Conservation (phyloP, 176 grass and related monocot genomes). For the Puccinellia tenuiflora region DNA sequence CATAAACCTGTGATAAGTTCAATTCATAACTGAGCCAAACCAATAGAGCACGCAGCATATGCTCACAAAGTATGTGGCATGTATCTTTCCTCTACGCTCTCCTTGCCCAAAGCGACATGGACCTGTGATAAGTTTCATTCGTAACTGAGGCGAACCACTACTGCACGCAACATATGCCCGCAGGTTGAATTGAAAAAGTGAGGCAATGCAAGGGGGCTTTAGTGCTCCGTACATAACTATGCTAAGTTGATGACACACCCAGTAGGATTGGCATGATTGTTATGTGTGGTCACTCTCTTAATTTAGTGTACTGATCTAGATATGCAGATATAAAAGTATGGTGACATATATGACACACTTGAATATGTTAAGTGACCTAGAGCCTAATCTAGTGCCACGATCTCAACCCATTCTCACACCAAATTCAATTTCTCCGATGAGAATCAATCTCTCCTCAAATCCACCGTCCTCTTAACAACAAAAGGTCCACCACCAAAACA, state of each 20-base stretch:
- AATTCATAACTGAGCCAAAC: too few species aligned
- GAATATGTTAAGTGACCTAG: neutral
- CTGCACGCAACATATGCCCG: neutral
- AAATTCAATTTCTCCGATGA: neutral
- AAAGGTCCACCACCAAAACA: neutral
- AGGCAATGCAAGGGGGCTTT: neutral
- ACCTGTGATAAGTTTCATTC: neutral
- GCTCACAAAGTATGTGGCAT: neutral
- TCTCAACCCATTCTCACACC: neutral
- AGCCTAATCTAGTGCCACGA: neutral
- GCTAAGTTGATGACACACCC: neutral
- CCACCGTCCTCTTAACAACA: neutral
- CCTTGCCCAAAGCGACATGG: neutral
- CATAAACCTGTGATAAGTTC: too few species aligned
- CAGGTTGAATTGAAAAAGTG: neutral
- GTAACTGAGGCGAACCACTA: neutral
- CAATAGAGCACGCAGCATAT: neutral
- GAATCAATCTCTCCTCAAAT: neutral
- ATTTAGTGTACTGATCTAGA: neutral
- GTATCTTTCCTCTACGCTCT: neutral
- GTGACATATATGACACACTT: conserved; percentile 7
- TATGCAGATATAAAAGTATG: neutral
- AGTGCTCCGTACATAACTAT: neutral
- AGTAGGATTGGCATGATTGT: too few species aligned
- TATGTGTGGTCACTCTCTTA: neutral